These are phyloP conservation scores for Globisporangium sylvaticum DNA, from an alignment of 352 stramenopile species.

Conservation along the genomic window DNA sequence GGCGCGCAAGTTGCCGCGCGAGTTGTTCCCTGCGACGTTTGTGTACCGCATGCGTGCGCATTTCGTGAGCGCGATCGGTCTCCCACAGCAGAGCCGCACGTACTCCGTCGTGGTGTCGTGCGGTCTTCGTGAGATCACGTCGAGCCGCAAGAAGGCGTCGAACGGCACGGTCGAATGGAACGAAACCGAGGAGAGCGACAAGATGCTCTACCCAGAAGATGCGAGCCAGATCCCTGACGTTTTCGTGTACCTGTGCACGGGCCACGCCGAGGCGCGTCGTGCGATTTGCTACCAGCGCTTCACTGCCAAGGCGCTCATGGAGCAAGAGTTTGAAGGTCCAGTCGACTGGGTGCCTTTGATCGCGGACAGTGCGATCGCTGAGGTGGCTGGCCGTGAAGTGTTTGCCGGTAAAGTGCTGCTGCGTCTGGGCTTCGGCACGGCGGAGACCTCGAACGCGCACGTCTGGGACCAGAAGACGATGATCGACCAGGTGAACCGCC, in stretches of 20 bases:
- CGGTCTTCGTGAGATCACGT: conserved; percentile 49
- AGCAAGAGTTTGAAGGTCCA: conserved; percentile 31
- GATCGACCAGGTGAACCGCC: conserved; percentile 51
- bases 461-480: conserved; percentile 55
- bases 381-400: conserved; percentile 33
- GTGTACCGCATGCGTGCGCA: conserved; percentile 70
- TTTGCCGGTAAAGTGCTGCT: conserved; percentile 75
- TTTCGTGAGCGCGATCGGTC: conserved; percentile 54
- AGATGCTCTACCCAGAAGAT: conserved; percentile 52
- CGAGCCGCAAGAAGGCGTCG: conserved; percentile 43
- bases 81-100: conserved; percentile 38
- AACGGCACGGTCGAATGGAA: conserved; percentile 83
- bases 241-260: conserved; percentile 74
- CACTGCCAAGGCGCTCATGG: conserved; percentile 51
- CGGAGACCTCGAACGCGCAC: conserved; percentile 44
- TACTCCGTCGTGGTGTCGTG: conserved; percentile 54
- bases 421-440: conserved; percentile 58
- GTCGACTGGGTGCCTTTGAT: conserved; percentile 61
- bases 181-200: conserved; percentile 64
- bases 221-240: conserved; percentile 71
- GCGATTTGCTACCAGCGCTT: conserved; percentile 79
- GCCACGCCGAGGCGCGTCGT: conserved; percentile 50
- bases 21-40: conserved; percentile 43
- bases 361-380: conserved; percentile 57
- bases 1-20: conserved; percentile 38